A percentile compares a stretch with the other conserved stretches of the same genome.
Conservation (phyloP, 2,329 filamentous ascomycete species). For the Arthroderma sp. region DNA sequence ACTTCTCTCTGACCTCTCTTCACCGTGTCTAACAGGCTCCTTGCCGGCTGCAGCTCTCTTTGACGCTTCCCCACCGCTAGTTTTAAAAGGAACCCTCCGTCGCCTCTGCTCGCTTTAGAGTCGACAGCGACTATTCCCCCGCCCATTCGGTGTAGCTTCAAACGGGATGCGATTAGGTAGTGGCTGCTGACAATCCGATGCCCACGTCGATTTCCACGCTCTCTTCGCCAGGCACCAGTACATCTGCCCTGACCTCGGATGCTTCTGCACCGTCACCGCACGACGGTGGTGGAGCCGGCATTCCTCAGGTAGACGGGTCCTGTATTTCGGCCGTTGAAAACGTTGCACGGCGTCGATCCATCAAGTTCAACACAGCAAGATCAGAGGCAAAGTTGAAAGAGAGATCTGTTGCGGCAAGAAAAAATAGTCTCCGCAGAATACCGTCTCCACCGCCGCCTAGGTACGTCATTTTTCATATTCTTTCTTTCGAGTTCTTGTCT, state of each 20-base stretch:
- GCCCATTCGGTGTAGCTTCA: too few relatives aligned
- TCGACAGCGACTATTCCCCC: too few relatives aligned
- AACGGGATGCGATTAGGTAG: too few relatives aligned
- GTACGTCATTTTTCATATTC: conserved; percentile 16
- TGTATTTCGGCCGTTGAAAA: conserved; percentile 14
- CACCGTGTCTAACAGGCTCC: too few relatives aligned
- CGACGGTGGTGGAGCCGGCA: background rate
- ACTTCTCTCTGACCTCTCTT: too few relatives aligned
- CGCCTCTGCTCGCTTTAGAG: too few relatives aligned
- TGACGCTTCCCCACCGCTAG: too few relatives aligned
- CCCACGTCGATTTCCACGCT: conserved; percentile 7
- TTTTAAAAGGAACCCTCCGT: too few relatives aligned
- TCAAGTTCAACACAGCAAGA: conserved; percentile 25
- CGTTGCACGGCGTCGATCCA: conserved; percentile 21
- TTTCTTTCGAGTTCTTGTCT: background rate
- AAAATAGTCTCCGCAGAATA: conserved; percentile 15
- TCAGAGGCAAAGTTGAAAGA: conserved; percentile 18
- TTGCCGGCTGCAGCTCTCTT: too few relatives aligned
- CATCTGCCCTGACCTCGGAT: conserved; percentile 9
- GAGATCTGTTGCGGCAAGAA: conserved; percentile 16
- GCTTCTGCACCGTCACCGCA: conserved; percentile 5
- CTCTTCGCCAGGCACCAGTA: conserved; percentile 11
- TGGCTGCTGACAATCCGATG: conserved; percentile 6
- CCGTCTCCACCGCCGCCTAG: conserved; percentile 29
- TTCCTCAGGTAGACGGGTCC: conserved; percentile 6